These are phyloP conservation scores for Hypoxylon sp. DNA, from an alignment of 2,329 filamentous ascomycete species.

Conservation along the genomic window DNA sequence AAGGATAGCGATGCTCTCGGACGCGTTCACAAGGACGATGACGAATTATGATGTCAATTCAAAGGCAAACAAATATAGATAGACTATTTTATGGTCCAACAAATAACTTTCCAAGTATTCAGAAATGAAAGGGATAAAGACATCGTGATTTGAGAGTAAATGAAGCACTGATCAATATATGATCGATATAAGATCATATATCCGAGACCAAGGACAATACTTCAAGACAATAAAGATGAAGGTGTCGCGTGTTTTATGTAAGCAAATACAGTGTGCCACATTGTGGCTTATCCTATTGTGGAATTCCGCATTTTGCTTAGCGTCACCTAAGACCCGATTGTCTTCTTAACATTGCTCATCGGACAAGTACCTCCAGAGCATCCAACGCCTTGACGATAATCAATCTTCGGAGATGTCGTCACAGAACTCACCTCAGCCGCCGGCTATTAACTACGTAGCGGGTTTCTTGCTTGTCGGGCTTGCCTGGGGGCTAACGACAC, in stretches of 20 bases:
- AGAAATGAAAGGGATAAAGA: background rate
- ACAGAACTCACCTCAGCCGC: constrained; percentile 57
- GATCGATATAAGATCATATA: background rate
- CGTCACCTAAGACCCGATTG: background rate
- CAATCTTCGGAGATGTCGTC: constrained; percentile 44
- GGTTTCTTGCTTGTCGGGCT: constrained; percentile 92
- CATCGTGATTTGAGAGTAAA: background rate
- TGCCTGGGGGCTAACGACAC: constrained; percentile 93
- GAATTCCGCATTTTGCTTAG: background rate
- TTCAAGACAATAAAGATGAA: too few species aligned
- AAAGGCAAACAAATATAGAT: background rate
- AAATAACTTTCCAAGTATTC: background rate
- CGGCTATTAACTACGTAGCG: constrained; percentile 84
- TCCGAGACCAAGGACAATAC: background rate
- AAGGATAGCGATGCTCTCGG: background rate
- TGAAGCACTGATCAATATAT: background rate
- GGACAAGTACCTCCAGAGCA: background rate
- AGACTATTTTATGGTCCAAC: constrained; percentile 37
- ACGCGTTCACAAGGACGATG: background rate
- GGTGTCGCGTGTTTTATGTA: constrained; percentile 10
- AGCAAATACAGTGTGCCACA: constrained; percentile 4
- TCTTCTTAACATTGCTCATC: constrained; percentile 1
- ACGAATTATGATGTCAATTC: constrained; percentile 33
- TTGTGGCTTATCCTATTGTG: constrained; percentile 12
- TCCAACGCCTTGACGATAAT: background rate